Evolutionary conservation across 169 alveolate genomes (phyloP), one percentile per base, ranked within the genome.

Genomic region (Cyclospora cayetanensis): DNA sequence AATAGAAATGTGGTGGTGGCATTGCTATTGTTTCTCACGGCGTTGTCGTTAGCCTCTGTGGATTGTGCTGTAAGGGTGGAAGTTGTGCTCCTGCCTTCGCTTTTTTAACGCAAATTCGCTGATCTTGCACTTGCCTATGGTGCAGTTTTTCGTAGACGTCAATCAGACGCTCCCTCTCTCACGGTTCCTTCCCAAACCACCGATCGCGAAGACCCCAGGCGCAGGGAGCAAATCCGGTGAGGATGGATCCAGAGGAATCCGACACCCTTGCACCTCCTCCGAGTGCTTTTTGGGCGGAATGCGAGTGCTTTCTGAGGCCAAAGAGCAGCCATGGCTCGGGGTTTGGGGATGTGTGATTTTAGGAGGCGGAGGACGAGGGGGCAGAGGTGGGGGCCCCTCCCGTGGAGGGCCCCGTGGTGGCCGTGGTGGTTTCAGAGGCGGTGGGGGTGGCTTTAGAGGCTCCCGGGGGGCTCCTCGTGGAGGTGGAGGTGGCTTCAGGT

Each of bases 131-230:
- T n/a, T n/a, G 39, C 42, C 43, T 18, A 55, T 53, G 12, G 20
- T 27, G 74, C 85, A 86, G 95, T 84, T 95, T n/a, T 95, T 77
- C 85, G 93, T 95, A 46, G 98, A 97, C 90, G 95, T 95, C 60
- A 95, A 95, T 66, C 98, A 97, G 93, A 95, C 96, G 22, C 93
- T 97, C 52, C 98, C 98, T 22, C 91, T 97, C 42, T 89, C 97
- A 34, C 95, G 98, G 74, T 97, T 97, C 93, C 91, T 94, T 2
- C 95, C 97, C 12, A 74, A 90, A 72, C 93, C 93, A 4, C 86
- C 93, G 2, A 27, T 76, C 4, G 72, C 76, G 41, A 90, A 90
- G 87, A 83, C 83, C 20, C 60, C 43, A 35, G 52, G 31, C 41
- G 77, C 34, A 37, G 82, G 85, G 34, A 60, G 27, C 63, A 12